Percentiles rank a stretch among this genome's conserved stretches.
Conservation (phyloP, 1,139 yeast genomes). For the Kodamaea anthophila region DNA sequence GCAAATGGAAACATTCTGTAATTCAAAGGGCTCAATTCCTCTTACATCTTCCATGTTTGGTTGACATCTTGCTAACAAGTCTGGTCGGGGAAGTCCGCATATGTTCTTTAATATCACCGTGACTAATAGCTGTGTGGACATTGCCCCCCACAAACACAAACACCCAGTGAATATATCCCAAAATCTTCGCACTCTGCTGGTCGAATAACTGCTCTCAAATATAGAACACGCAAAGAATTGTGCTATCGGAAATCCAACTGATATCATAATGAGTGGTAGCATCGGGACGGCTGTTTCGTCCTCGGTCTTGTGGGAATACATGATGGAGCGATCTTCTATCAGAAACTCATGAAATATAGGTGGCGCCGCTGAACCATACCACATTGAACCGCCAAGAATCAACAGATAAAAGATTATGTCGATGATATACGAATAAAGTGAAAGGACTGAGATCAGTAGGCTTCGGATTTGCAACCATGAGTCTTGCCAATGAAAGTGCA, state of each 20-base stretch:
- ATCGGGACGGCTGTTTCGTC: slow-evolving; percentile 26
- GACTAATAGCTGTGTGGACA: slow-evolving; percentile 33
- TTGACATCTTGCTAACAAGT: slow-evolving; percentile 36
- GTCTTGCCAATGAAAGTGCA: slow-evolving; percentile 8
- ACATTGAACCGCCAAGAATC: slow-evolving; percentile 18
- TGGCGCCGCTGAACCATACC: slow-evolving; percentile 26
- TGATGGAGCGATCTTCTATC: slow-evolving; percentile 23
- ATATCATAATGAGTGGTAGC: slow-evolving; percentile 21
- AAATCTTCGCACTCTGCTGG: slow-evolving; percentile 19
- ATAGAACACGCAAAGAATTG: slow-evolving; percentile 21
- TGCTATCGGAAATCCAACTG: slow-evolving; percentile 29
- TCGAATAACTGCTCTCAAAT: slow-evolving; percentile 9
- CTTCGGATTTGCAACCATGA: slow-evolving; percentile 7
- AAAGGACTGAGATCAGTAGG: slow-evolving; percentile 17
- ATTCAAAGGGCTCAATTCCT: slow-evolving; percentile 11
- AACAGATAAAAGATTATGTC: slow-evolving; percentile 30
- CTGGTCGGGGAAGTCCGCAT: slow-evolving; percentile 45
- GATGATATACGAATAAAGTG: slow-evolving; percentile 26
- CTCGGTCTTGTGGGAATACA: slow-evolving; percentile 31
- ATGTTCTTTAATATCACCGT: slow-evolving; percentile 40
- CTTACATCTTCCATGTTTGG: slow-evolving; percentile 18
- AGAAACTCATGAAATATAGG: slow-evolving; percentile 42
- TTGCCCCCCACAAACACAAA: slow-evolving; percentile 34
- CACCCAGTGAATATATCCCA: slow-evolving; percentile 41
- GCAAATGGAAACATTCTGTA: slow-evolving; percentile 34